phyloP scores from a whole-genome alignment of 2,329 filamentous ascomycete genomes.

The Venturia oleaginea region DNA sequence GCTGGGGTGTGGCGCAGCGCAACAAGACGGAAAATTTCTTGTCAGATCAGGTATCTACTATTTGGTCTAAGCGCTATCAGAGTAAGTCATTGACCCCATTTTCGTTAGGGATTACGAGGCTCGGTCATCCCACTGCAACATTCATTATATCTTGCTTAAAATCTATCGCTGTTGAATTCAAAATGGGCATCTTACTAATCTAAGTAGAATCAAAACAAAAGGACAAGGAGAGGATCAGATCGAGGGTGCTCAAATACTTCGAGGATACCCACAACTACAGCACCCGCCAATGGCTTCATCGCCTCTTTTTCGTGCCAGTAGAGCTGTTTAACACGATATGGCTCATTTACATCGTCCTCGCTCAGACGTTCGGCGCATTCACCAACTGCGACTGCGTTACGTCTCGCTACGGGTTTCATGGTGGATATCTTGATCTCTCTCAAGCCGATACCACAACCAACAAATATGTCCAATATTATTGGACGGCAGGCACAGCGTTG shows the following conservation, averaged over 20 bases:
- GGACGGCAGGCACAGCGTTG: slow-evolving; percentile 10
- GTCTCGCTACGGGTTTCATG: slow-evolving; percentile 4
- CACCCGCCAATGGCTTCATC: slow-evolving; percentile 11
- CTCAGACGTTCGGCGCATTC: slow-evolving; percentile 14
- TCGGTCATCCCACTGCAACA: too few relatives aligned
- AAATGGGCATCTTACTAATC: neutral
- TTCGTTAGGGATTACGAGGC: too few relatives aligned
- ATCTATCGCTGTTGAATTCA: neutral
- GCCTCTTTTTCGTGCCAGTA: slow-evolving; percentile 12
- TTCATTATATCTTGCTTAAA: too few relatives aligned
- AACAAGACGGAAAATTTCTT: neutral
- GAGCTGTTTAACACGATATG: slow-evolving; percentile 11
- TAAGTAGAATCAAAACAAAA: neutral
- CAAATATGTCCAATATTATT: slow-evolving; percentile 8
- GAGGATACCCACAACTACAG: neutral
- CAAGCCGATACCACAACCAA: neutral
- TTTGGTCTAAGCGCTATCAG: neutral
- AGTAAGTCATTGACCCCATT: neutral
- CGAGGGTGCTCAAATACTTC: neutral
- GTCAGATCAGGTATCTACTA: neutral
- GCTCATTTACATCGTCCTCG: slow-evolving; percentile 11
- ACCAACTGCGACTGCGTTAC: slow-evolving; percentile 13
- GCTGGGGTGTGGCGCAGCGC: neutral
- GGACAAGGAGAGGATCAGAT: slow-evolving; percentile 4
- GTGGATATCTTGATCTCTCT: slow-evolving; percentile 13